Evolutionary conservation across 495 filamentous ascomycete genomes (phyloP).

Genomic region (Neurospora tetrasperma): DNA sequence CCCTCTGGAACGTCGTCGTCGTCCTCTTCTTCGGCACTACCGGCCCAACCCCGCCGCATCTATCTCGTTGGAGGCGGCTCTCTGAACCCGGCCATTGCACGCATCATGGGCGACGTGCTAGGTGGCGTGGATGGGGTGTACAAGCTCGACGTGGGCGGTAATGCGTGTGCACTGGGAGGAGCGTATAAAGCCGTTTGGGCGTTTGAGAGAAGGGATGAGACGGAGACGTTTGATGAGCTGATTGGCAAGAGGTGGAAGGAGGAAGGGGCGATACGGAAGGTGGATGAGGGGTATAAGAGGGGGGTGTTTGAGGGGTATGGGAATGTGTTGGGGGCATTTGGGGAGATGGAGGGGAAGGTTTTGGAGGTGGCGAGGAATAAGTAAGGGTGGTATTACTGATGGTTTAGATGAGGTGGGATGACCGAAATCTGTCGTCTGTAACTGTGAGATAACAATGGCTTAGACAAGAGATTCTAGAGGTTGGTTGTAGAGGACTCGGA

Average conservation of each 20-base stretch:
- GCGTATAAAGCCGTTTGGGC: slow-evolving; percentile 98
- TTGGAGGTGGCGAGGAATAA: slow-evolving; percentile 43
- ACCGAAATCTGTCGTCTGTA: too few species aligned
- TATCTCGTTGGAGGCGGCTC: slow-evolving; percentile 92
- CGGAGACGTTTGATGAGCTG: slow-evolving; percentile 79
- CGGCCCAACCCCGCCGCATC: slow-evolving; percentile 75
- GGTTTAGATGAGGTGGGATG: too few species aligned
- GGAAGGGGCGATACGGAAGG: slow-evolving; percentile 67
- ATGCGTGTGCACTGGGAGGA: slow-evolving; percentile 87
- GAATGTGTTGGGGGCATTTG: slow-evolving; percentile 63
- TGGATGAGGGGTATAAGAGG: slow-evolving; percentile 69
- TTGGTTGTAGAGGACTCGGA: too few species aligned
- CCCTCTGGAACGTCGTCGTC: neutral
- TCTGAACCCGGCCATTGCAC: slow-evolving; percentile 76
- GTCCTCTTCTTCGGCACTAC: slow-evolving; percentile 33
- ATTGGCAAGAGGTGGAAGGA: slow-evolving; percentile 78
- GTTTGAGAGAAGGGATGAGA: slow-evolving; percentile 52
- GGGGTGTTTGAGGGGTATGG: slow-evolving; percentile 69
- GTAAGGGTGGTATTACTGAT: neutral
- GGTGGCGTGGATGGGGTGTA: slow-evolving; percentile 85
- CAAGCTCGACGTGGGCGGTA: slow-evolving; percentile 86
- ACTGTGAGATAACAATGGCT: too few species aligned
- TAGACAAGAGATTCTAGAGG: too few species aligned
- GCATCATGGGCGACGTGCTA: slow-evolving; percentile 72
- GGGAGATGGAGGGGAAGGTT: slow-evolving; percentile 62